Percentiles rank a stretch among this genome's conserved stretches.
These are phyloP conservation scores for Scedosporium boydii DNA, from an alignment of 2,329 filamentous ascomycete genomes.

Conservation along the genomic window DNA sequence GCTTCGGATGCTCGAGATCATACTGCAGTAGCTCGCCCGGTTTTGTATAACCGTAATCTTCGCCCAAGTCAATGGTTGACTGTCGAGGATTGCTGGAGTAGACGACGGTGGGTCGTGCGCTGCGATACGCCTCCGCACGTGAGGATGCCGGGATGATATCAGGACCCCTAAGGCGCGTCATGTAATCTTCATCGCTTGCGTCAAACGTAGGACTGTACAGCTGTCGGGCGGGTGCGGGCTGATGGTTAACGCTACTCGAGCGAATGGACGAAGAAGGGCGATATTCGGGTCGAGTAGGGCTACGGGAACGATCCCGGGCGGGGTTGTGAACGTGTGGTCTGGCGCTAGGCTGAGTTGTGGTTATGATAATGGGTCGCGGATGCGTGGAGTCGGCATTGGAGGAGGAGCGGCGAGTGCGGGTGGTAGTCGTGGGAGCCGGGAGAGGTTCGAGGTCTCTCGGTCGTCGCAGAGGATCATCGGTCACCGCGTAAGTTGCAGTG, in stretches of 20 bases:
- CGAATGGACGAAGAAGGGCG: constrained; percentile 46
- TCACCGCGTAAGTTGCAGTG: constrained; percentile 46
- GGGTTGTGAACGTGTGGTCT: constrained; percentile 30
- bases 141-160: constrained; percentile 11
- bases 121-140: constrained; percentile 34
- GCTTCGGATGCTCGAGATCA: constrained; percentile 44
- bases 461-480: constrained; percentile 40
- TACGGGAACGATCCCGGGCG: constrained; percentile 22
- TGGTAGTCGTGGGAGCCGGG: constrained; percentile 25
- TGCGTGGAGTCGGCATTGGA: constrained; percentile 40
- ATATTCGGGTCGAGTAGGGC: constrained; percentile 42
- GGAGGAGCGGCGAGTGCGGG: constrained; percentile 24
- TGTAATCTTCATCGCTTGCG: constrained; percentile 39
- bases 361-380: constrained; percentile 48
- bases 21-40: constrained; percentile 52
- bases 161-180: constrained; percentile 25
- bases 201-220: constrained; percentile 38
- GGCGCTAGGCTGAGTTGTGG: constrained; percentile 36
- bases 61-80: constrained; percentile 34
- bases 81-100: constrained; percentile 35
- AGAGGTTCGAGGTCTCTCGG: constrained; percentile 34
- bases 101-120: constrained; percentile 33
- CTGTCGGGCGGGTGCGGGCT: constrained; percentile 10
- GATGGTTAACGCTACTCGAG: constrained; percentile 35
- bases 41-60: constrained; percentile 55